phyloP scores from a whole-genome alignment of 768 basidiomycete species.

The Collybiopsis confluens region DNA sequence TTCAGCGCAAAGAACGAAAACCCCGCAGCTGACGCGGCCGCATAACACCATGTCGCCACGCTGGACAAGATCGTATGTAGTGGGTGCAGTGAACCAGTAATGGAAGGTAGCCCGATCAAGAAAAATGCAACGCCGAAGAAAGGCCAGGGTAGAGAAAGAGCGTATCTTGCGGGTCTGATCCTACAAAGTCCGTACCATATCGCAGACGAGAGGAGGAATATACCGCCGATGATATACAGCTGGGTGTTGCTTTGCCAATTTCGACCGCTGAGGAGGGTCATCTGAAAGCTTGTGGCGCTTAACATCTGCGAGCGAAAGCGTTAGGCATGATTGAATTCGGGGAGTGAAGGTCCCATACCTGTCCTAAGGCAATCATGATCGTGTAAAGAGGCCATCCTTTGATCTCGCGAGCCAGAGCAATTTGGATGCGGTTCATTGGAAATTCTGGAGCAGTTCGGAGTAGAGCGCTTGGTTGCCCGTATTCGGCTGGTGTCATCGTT shows the following conservation, averaged over 20 bases:
- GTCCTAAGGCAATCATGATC: constrained; percentile 82
- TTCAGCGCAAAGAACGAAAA: constrained; percentile 95
- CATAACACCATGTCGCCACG: constrained; percentile 87
- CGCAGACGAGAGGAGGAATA: constrained; percentile 81
- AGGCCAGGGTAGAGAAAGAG: constrained; percentile 83
- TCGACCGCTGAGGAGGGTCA: constrained; percentile 83
- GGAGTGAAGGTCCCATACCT: constrained; percentile 35
- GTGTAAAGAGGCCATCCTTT: constrained; percentile 90
- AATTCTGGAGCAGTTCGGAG: constrained; percentile 48
- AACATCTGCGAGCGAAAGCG: constrained; percentile 51
- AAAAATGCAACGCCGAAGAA: constrained; percentile 92
- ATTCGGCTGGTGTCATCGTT: constrained; percentile 38
- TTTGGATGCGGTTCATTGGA: constrained; percentile 82
- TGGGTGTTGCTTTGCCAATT: constrained; percentile 79
- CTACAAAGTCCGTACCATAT: constrained; percentile 92
- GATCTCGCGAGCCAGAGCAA: constrained; percentile 75
- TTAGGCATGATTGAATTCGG: neutral
- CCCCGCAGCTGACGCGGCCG: constrained; percentile 86
- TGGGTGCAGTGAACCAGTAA: constrained; percentile 51
- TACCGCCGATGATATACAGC: constrained; percentile 84
- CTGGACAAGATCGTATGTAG: constrained; percentile 69
- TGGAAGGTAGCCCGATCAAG: constrained; percentile 82
- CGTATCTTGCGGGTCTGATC: constrained; percentile 82
- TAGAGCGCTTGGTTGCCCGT: constrained; percentile 40
- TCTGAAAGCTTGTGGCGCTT: constrained; percentile 91